Base-by-base conservation (phyloP, 1,139 yeast species). In the Nakaseomyces bracarensis region DNA sequence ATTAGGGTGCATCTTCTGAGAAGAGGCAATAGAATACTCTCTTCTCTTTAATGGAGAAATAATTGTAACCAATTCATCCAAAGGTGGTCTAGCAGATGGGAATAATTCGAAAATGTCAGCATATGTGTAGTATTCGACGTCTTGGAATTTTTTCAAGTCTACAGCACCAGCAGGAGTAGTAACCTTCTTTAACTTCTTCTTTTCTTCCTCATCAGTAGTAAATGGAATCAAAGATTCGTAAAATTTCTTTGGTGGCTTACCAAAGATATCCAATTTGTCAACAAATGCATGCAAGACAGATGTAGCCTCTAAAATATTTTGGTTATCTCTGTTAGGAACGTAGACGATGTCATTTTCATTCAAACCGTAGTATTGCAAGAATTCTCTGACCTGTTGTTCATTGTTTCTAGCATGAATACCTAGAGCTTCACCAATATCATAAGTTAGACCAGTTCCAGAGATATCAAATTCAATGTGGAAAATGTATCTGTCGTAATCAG, bases 11-110 rank as follows among this genome's bases (percentile, higher is more conserved):
- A 84, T 71, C 61, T 74, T 84, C 67, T 91, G 98, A 26, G 97
- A 89, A 2, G 96, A 87, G 3, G 98, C 97, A 65, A 91, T 91
- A n/a, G 97, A 89, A 63, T 91, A 91, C 66, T 91, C 98, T 71
- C 98, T 83, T 71, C 98, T 82, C 72, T 91, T 91, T 63, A 89
- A 73, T 22, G 96, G 93, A 19, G 94, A 75, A 53, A 91, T 75
- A 44, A 89, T 67, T 54, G 74, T 74, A 28, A 81, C 77, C 55
- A 91, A 73, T 34, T 84, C 87, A 44, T 72, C 72, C 47, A 84
- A 69, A n/a, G 76, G 57, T 19, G 96, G 96, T 63, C 81, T 79
- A 25, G 93, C 95, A 43, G 93, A 80, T 52, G 76, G 71, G 72
- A 84, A 91, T 58, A 84, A 79, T 51, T 76, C 77, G 52, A 89